These are phyloP conservation scores for Paragyromitra xinjiangensis DNA, from an alignment of 495 filamentous ascomycete species.

Conservation along the genomic window DNA sequence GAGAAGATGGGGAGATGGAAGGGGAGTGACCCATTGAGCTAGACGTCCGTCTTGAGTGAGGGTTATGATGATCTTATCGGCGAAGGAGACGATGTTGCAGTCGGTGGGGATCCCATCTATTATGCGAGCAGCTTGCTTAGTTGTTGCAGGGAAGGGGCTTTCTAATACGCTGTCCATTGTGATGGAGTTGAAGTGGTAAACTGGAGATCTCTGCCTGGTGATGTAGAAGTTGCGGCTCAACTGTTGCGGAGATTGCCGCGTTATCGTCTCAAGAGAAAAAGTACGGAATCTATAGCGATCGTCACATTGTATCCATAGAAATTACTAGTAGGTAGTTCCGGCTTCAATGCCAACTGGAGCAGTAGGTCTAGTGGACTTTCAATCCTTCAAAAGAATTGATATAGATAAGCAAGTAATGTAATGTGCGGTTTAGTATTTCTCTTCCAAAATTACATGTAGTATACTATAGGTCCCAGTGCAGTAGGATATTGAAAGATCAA, in stretches of 20 bases:
- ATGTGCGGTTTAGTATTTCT: no score
- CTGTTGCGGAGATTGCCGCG: neutral
- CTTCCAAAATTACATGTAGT: no score
- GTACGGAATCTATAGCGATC: no score
- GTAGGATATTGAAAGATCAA: no score
- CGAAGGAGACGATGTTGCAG: slow-evolving; percentile 75
- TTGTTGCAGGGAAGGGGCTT: slow-evolving; percentile 75
- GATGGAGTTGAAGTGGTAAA: neutral
- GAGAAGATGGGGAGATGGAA: neutral
- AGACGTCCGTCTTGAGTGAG: slow-evolving; percentile 85
- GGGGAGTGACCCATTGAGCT: slow-evolving; percentile 82
- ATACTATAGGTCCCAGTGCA: no score
- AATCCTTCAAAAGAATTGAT: no score
- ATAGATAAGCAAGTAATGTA: no score
- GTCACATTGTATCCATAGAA: no score
- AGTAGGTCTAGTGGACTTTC: no score
- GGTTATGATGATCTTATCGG: slow-evolving; percentile 91
- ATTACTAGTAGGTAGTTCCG: no score
- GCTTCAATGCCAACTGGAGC: no score
- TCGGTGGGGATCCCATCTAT: slow-evolving; percentile 74
- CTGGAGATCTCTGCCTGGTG: neutral
- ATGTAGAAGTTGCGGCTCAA: slow-evolving; percentile 6
- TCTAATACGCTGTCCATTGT: slow-evolving; percentile 43
- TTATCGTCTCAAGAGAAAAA: no score
- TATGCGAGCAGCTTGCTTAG: slow-evolving; percentile 73